Base-by-base conservation (phyloP, 768 basidiomycete genomes). In the Lanmaoa rubissima region DNA sequence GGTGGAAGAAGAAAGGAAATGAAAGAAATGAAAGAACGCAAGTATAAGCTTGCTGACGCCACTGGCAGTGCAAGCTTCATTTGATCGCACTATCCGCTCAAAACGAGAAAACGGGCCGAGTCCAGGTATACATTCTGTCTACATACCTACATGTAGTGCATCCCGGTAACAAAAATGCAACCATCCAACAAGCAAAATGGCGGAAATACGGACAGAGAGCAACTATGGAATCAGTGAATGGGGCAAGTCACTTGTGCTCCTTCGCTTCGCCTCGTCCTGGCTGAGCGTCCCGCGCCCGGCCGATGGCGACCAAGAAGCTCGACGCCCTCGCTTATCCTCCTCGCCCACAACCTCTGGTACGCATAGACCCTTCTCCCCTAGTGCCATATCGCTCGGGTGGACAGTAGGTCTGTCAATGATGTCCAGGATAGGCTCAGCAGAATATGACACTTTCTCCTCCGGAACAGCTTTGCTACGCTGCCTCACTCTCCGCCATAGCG, bases 151-250 rank as follows among this genome's bases (percentile, higher is more conserved):
- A 24, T 24, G 17, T 28, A 13, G 19, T 34, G 13, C 19, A 47
- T 26, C 36, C 21, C 16, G 12, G 24, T 17, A 21, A 47, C 12
- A 52, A 26, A 35, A 6, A 14, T 2, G 5, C 13, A 42, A 50
- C 32, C 9, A 17, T 17, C 31, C 14, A 28, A 35, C 16, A 36
- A 44, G 13, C 3, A 49, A 26, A 26, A n/a, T 24, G 38, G 48
- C n/a, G 14, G 19, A 24, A 19, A 39, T 21, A 51, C 17, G 4
- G 16, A 38, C 28, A 21, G 21, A 34, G 2, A 48, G 21, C 14
- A 38, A 51, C 48, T 90, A 90, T 86, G 92, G 89, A 90, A 90
- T n/a, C 44, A 21, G 90, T 90, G 89, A 89, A 42, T 53, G 14
- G 5, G 61, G 41, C 48, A 65, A 24, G 48, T 63, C 70, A 7